A percentile compares a stretch with the other conserved stretches of the same genome.
Evolutionary conservation across 75 land plant genomes (phyloP).

Genomic region (Pinus tabuliformis): DNA sequence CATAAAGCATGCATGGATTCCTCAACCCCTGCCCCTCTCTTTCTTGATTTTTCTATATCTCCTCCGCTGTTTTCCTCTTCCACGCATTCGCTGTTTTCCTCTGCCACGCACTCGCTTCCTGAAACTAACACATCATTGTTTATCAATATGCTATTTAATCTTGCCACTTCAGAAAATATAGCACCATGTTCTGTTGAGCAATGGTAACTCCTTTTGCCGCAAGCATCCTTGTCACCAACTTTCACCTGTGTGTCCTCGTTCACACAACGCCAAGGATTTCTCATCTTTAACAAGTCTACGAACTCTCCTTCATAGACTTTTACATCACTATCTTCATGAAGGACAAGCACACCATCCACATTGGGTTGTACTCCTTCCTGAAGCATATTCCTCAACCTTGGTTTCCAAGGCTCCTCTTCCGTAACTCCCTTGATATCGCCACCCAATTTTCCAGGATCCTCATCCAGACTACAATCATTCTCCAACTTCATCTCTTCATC

Average conservation of each 20-base stretch:
- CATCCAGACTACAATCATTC: conserved; percentile 10
- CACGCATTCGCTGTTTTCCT: conserved; percentile 24
- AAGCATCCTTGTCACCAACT: conserved; percentile 7
- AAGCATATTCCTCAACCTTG: conserved; percentile 15
- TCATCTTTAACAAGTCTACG: conserved; percentile 14
- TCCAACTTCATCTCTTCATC: conserved; percentile 24
- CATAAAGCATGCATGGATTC: background rate
- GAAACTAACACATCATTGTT: conserved; percentile 26
- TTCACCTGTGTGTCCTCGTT: conserved; percentile 29
- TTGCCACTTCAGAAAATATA: conserved; percentile 15
- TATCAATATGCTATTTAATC: conserved; percentile 19
- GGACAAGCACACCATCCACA: background rate
- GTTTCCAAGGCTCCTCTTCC: conserved; percentile 42
- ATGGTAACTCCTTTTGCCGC: background rate
- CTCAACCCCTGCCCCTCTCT: conserved; percentile 18
- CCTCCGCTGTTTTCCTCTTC: conserved; percentile 27
- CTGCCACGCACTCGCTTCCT: conserved; percentile 26
- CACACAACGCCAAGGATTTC: conserved; percentile 11
- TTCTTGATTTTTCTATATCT: conserved; percentile 28
- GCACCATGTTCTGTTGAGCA: conserved; percentile 9
- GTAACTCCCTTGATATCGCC: conserved; percentile 27
- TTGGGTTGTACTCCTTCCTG: background rate
- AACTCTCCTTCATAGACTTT: background rate
- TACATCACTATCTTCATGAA: background rate
- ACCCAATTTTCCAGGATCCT: conserved; percentile 31